Evolutionary conservation across 75 land plant genomes (phyloP).

Genomic region (Gnetum montanum): DNA sequence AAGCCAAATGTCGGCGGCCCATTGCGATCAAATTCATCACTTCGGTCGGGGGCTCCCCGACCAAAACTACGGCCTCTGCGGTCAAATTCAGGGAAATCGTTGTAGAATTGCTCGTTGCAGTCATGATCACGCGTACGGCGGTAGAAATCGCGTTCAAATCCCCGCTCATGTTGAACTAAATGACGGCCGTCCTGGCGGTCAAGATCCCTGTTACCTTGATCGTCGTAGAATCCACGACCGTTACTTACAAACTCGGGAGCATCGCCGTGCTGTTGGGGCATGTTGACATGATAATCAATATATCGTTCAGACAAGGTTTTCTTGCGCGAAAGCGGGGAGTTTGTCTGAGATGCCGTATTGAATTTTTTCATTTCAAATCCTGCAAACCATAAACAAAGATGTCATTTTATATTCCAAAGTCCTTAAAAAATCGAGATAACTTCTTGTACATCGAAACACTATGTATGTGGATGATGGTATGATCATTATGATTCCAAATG

Average conservation of each 20-base stretch:
- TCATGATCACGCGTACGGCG: neutral
- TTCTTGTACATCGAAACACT: neutral
- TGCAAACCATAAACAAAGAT: slow-evolving; percentile 5
- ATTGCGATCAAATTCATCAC: neutral
- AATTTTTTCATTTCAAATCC: slow-evolving; percentile 4
- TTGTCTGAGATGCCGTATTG: neutral
- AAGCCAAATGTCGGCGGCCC: slow-evolving; percentile 2
- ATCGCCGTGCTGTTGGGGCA: no score
- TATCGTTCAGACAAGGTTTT: slow-evolving; percentile 5
- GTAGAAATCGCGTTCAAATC: neutral
- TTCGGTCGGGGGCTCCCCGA: neutral
- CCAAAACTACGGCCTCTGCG: neutral
- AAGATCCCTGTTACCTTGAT: neutral
- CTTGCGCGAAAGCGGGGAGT: slow-evolving; percentile 1
- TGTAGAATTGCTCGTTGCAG: no score
- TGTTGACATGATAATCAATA: slow-evolving; percentile 5
- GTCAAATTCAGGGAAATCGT: neutral
- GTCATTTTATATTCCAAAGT: neutral
- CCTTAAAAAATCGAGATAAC: neutral
- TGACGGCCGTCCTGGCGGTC: neutral
- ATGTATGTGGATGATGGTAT: neutral
- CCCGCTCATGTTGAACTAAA: no score
- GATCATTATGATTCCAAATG: neutral
- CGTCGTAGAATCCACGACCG: neutral
- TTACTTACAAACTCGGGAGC: neutral